phyloP scores from a whole-genome alignment of 2,329 filamentous ascomycete genomes.

The Thermomyces lanuginosus region DNA sequence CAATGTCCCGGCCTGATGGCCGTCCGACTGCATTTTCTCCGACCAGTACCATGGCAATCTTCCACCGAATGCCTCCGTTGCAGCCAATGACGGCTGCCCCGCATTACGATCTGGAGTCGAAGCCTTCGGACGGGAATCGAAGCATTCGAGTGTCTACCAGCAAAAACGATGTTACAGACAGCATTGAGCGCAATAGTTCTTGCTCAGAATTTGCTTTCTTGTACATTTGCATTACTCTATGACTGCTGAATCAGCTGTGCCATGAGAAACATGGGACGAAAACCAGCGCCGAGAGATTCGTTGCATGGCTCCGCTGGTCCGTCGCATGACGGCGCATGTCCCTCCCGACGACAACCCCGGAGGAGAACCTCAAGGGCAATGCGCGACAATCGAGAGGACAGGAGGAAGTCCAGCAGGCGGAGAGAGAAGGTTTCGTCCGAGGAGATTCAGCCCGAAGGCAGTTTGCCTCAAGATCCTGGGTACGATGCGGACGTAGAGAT shows the following conservation, averaged over 20 bases:
- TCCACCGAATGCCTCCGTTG: too few relatives aligned
- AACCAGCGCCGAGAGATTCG: slow-evolving; percentile 3
- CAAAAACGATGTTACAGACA: too few relatives aligned
- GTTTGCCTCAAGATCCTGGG: slow-evolving; percentile 13
- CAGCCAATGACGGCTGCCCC: too few relatives aligned
- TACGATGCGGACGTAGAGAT: slow-evolving; percentile 17
- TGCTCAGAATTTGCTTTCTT: too few relatives aligned
- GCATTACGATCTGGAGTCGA: too few relatives aligned
- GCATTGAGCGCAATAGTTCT: too few relatives aligned
- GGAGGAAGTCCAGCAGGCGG: not conserved
- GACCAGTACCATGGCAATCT: too few relatives aligned
- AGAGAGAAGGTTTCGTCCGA: slow-evolving; percentile 4
- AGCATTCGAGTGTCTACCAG: too few relatives aligned
- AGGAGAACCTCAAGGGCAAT: slow-evolving; percentile 1
- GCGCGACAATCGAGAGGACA: slow-evolving; percentile 2
- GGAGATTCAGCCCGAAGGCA: slow-evolving; percentile 13
- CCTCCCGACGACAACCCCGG: slow-evolving; percentile 4
- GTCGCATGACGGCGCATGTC: slow-evolving; percentile 3
- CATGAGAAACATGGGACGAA: slow-evolving; percentile 5
- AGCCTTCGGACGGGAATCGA: too few relatives aligned
- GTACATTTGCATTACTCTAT: too few relatives aligned
- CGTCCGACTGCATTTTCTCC: too few relatives aligned
- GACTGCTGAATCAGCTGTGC: not conserved
- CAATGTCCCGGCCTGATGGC: too few relatives aligned
- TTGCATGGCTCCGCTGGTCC: slow-evolving; percentile 2